Base-by-base conservation (phyloP, 495 filamentous ascomycete species). In the Mytilinidion resinicola region DNA sequence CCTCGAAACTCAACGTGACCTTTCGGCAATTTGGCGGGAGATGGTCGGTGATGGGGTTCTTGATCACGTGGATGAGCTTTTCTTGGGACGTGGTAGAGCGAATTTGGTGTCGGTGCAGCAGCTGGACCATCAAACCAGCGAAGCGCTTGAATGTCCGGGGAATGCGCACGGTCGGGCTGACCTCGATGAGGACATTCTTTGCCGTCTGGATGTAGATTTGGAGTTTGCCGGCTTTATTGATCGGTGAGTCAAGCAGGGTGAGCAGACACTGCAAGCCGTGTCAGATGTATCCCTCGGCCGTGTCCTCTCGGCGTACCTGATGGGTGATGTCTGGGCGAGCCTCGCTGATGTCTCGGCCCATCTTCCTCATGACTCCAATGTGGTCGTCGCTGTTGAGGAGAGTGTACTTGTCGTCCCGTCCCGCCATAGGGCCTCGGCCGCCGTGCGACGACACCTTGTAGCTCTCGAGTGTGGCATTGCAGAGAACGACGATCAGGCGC, bases 171-270 rank as follows among this genome's bases (percentile, higher is more conserved):
- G 93, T 87, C 20, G 93, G 93, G 70, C 89, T 96, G 64, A 98
- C 95, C 75, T 96, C 91, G 64, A 98, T 98, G 64, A 98, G 78
- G 38, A 96, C 91, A 42, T 91, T 91, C 72, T 96, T 96, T 58
- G 91, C 90, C 1, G 93, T 96, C 69, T 96, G 90, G 64, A 98
- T 97, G 77, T 93, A 98, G 67, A 98, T 96, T 73, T 98, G 93
- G 15, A 98, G 83, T 70, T 85, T 90, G 54, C 93, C 93, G 46
- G 93, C 93, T 74, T 98, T 98, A 81, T 97, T 98, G 77, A 98
- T 82, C 41, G 93, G 93, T 9, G 93, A 97, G 71, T 98, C 93
- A 60, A 98, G 88, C 19, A 98, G 86, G 56, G 93, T 98, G 59
- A 98, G 86, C 36, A 98, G 85, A 73, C 93, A 98, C 93, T 98